These are phyloP conservation scores for Leishmania arabica DNA, from an alignment of 208 protist species.

Conservation along the genomic window DNA sequence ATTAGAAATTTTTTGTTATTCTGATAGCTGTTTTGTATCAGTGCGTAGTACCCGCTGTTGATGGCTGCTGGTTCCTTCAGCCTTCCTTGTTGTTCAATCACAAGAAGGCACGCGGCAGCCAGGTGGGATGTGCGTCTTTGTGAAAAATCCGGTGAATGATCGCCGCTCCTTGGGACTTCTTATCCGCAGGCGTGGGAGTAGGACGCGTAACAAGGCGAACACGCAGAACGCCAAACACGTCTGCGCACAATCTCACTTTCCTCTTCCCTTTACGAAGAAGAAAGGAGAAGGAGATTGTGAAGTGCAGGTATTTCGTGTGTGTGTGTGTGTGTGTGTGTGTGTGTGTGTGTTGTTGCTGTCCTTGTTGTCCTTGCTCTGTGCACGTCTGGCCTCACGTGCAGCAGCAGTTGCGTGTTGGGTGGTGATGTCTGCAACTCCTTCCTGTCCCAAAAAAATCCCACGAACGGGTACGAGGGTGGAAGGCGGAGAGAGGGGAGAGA, in stretches of 20 bases:
- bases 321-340: neutral
- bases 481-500: neutral
- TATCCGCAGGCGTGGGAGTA: neutral
- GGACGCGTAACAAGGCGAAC: neutral
- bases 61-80: neutral
- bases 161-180: neutral
- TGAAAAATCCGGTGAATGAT: neutral
- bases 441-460: neutral
- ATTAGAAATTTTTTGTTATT: neutral
- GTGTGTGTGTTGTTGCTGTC: neutral
- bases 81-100: neutral
- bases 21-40: neutral
- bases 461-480: neutral
- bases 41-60: neutral
- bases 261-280: conserved; percentile 3
- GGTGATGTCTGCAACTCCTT: neutral
- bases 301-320: neutral
- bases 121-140: neutral
- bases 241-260: neutral
- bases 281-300: neutral
- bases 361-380: neutral
- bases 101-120: neutral
- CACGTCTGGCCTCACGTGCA: neutral
- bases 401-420: neutral
- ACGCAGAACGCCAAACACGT: neutral